Base-by-base conservation (phyloP, 345 rosid genomes). In the Arabis alpina region DNA sequence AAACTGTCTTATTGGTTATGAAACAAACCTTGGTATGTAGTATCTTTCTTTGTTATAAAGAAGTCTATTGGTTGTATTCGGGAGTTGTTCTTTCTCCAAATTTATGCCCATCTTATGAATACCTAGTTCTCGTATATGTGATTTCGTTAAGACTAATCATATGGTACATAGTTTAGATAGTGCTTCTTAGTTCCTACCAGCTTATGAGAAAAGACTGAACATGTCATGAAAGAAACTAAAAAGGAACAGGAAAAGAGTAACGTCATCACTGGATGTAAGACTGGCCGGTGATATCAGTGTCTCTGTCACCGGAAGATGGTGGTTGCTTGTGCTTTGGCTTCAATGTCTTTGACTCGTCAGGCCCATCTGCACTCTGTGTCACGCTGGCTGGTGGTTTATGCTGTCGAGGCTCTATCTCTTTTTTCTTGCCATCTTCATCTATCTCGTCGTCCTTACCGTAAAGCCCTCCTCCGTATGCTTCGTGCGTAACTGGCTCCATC, bases 401-500 rank as follows among this genome's bases (percentile, higher is more conserved):
- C 19, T 53, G 28, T 0, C 4, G 16, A 10, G 45, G 45, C 13
- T 69, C 76, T 54, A 70, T 66, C 36, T 71, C 49, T 39, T 36
- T 2, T 10, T 37, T 44, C 34, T 43, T 54, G 5, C 11, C 23
- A 45, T 69, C 16, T 16, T 45, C 15, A 6, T 54, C 36, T 4
- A 49, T 44, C 10, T 64, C 79, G 2, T 77, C 75, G 37, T 86
- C 94, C 5, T 39, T 42, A 0, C 79, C 95, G 53, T 87, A 84
- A 72, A 88, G 78, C 13, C 92, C 90, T 14, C 92, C 88, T 7
- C 91, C 95, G 41, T 85, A 86, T 11, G 92, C 89, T 8, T 68
- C 88, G 19, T 59, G 83, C 4, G 86, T 83, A 69, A 84, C 60
- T 28, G 92, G 82, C 66, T 82, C 66, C 87, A 85, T 76, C 66